phyloP scores from a whole-genome alignment of 148 eudicot genomes.

The Tetragonia tetragonoides region DNA sequence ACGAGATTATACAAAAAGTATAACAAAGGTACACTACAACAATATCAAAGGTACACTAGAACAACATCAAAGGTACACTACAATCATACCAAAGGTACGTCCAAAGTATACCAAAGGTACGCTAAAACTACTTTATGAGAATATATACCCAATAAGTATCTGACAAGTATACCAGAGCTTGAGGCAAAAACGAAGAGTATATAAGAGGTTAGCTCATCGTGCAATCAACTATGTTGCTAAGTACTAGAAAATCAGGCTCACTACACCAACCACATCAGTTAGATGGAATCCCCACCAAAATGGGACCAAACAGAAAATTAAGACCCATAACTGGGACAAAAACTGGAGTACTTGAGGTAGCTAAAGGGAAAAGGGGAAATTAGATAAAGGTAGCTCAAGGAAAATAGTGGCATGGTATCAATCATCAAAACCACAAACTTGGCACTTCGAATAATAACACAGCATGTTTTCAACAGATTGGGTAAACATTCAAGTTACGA shows the following conservation, averaged over 20 bases:
- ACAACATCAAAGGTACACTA: too few relatives aligned
- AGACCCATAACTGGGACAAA: neutral
- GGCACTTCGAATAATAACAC: neutral
- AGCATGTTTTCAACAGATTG: neutral
- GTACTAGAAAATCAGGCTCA: slow-evolving; percentile 1
- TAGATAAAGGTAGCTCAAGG: too few relatives aligned
- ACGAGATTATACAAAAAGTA: too few relatives aligned
- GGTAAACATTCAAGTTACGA: neutral
- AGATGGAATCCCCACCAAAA: neutral
- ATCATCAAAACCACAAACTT: neutral
- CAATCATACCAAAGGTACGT: too few relatives aligned
- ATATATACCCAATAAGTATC: neutral
- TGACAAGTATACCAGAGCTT: neutral
- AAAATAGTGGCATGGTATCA: neutral
- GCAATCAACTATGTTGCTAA: neutral
- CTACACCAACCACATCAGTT: neutral
- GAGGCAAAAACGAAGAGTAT: neutral
- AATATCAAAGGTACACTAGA: too few relatives aligned
- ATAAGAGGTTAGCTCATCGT: neutral
- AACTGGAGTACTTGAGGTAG: neutral
- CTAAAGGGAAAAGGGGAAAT: neutral
- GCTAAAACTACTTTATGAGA: too few relatives aligned
- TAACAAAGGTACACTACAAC: too few relatives aligned
- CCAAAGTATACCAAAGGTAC: too few relatives aligned
- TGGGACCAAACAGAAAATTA: neutral